Percentiles rank a stretch among this genome's conserved stretches.
phyloP scores from a whole-genome alignment of 768 basidiomycete genomes.

The Auricularia cornea region DNA sequence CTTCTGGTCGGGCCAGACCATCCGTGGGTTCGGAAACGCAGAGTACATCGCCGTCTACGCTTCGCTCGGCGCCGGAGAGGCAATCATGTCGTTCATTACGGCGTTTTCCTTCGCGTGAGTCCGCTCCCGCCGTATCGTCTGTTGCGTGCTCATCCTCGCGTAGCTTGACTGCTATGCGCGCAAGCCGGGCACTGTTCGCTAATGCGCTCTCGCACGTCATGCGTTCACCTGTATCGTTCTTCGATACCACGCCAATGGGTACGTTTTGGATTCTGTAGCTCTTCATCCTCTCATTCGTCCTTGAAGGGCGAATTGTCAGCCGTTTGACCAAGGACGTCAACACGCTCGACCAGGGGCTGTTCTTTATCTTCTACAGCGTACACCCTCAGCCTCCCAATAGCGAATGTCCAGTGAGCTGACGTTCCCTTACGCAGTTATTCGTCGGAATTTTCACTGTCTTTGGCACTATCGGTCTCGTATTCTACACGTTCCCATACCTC shows the following conservation, averaged over 20 bases:
- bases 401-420: too few species aligned
- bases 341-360: conserved; percentile 2
- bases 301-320: conserved; percentile 49
- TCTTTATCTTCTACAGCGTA: background rate
- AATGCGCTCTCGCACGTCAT: conserved; percentile 48
- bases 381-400: too few species aligned
- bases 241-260: conserved; percentile 67
- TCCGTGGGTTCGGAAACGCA: conserved; percentile 46
- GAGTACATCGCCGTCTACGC: conserved; percentile 59
- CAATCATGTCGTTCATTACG: conserved; percentile 42
- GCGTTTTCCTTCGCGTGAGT: conserved; percentile 45
- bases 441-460: conserved; percentile 38
- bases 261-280: too few species aligned
- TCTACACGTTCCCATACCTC: conserved; percentile 60
- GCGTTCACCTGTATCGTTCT: conserved; percentile 55
- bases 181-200: conserved; percentile 41
- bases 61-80: conserved; percentile 38
- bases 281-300: too few species aligned
- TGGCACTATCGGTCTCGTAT: conserved; percentile 52
- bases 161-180: conserved; percentile 27
- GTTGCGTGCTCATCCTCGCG: background rate
- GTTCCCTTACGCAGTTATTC: too few species aligned
- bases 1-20: conserved; percentile 56
- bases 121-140: too few species aligned
- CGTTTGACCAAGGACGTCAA: conserved; percentile 57